Base-by-base conservation (phyloP, 2,329 filamentous ascomycete species). In the Esteya vermicola region DNA sequence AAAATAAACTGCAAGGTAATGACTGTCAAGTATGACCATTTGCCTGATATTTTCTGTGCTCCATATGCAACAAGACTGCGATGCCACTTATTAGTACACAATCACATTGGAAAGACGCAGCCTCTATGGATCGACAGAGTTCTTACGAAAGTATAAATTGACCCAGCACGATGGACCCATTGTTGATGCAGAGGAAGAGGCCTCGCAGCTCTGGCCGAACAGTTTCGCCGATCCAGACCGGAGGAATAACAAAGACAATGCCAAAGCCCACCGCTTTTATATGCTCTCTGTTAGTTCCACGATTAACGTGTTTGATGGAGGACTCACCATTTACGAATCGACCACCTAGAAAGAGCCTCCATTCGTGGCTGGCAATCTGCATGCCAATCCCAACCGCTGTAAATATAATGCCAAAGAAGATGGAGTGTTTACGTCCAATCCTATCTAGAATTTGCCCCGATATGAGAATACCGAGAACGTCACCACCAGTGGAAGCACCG, bases 201-300 rank as follows among this genome's bases (percentile, higher is more conserved):
- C 58, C 58, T 9, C 58, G 51, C 8, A 60, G 50, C 33, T 61
- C 58, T 0, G 57, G 57, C 1, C 57, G 50, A 30, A 49, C 52
- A 8, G 47, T 58, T 45, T 61, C 58, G 13, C 57, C 57, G 38
- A 60, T 60, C 56, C 56, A 61, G 12, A 60, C 43, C 2, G 58
- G 58, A 7, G 57, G 53, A 16, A 59, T 54, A 2, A 54, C 53
- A 40, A 57, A 59, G 46, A 59, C 54, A 3, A 59, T 55, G 9
- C 58, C 57, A 33, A 59, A 54, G 1, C 52, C 55, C 36, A 57
- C 49, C 37, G 33, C 33, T 35, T 18, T n/a, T n/a, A n/a, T n/a
- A n/a, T n/a, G n/a, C n/a, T n/a, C n/a, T n/a, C n/a, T n/a, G n/a
- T n/a, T n/a, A n/a, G n/a, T n/a, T n/a, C n/a, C n/a, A n/a, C n/a